Evolutionary conservation across 2,329 filamentous ascomycete species (phyloP), one percentile per base, ranked within the genome.

Genomic region (Neonectria ditissima): DNA sequence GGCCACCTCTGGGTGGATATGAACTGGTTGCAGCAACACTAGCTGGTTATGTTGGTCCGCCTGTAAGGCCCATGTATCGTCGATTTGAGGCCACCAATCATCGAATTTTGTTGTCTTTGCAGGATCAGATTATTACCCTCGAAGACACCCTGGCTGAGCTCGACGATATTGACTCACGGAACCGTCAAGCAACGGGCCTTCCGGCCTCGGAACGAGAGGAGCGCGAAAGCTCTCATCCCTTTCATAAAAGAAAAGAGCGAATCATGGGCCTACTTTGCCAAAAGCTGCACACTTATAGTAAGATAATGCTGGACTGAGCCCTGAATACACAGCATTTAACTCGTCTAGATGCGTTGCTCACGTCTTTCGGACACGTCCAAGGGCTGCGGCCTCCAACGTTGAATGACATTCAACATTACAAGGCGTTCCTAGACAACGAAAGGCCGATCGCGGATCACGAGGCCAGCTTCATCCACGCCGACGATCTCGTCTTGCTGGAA

Each of bases 81-180:
- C 90, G 90, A 60, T 97, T 97, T 73, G 90, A 92, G 75, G 85
- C 88, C 11, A 80, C 97, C 18, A 94, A 96, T 71, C 93, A 97
- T 75, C 89, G 94, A 3, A 80, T 97, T 3, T 81, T 97, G 3
- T 82, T 97, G 0, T 90, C 96, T 66, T 83, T 97, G 16, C 94
- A 97, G 77, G 93, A 97, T 74, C 93, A 97, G 76, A 87, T 97
- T 18, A 84, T 85, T 30, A 91, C 95, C 71, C 82, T 97, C 39
- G 94, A 97, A 77, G 90, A 93, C 72, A 89, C 94, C 61, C 84
- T 97, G 1, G 86, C 87, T 18, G 82, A 83, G 0, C 79, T 96
- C 1, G 94, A 97, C 72, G 80, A 79, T 20, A 78, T 80, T 1
- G 86, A 89, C 69, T 86, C 86, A 0, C 76, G 82, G 3, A 78